These are phyloP conservation scores for Hyaloperonospora arabidopsidis DNA, from an alignment of 352 stramenopile genomes.

Conservation along the genomic window DNA sequence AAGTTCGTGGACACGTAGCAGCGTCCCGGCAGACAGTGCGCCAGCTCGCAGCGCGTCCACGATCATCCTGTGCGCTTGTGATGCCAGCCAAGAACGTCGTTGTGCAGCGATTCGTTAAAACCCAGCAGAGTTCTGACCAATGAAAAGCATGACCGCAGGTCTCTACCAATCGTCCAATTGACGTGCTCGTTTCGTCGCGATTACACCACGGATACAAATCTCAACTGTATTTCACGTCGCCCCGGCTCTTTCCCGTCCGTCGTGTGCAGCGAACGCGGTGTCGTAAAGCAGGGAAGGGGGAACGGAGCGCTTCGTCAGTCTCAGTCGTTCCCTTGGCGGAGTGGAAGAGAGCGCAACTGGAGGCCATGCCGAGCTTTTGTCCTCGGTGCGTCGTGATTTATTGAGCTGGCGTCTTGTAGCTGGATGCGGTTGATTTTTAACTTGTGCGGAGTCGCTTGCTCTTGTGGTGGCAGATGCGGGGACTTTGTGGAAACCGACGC, in stretches of 20 bases:
- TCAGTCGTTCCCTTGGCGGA: slow-evolving; percentile 15
- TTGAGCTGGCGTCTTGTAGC: not conserved
- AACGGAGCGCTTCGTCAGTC: slow-evolving; percentile 8
- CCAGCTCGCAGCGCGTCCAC: slow-evolving; percentile 9
- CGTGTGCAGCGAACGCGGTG: slow-evolving; percentile 12
- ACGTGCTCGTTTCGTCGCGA: slow-evolving; percentile 8
- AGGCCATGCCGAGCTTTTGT: slow-evolving; percentile 58
- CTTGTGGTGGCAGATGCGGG: slow-evolving; percentile 32
- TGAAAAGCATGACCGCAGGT: slow-evolving; percentile 3
- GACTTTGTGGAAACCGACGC: slow-evolving; percentile 44
- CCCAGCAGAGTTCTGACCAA: slow-evolving; percentile 10
- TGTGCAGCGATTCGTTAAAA: slow-evolving; percentile 19
- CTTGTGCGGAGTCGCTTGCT: not conserved
- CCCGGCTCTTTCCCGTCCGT: slow-evolving; percentile 24
- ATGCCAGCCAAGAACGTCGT: too few species aligned
- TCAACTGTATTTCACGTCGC: slow-evolving; percentile 2
- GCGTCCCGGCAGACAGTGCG: slow-evolving; percentile 28
- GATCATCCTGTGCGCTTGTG: too few species aligned
- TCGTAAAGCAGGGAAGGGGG: slow-evolving; percentile 17
- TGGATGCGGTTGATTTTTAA: not conserved
- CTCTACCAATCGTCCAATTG: slow-evolving; percentile 19
- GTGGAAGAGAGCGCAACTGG: slow-evolving; percentile 14
- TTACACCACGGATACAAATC: slow-evolving; percentile 19
- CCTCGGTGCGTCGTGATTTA: slow-evolving; percentile 34
- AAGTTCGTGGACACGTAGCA: slow-evolving; percentile 11